A percentile compares a stretch with the other conserved stretches of the same genome.
phyloP scores from a whole-genome alignment of 148 eudicot species.

The Pouteria glomerata region DNA sequence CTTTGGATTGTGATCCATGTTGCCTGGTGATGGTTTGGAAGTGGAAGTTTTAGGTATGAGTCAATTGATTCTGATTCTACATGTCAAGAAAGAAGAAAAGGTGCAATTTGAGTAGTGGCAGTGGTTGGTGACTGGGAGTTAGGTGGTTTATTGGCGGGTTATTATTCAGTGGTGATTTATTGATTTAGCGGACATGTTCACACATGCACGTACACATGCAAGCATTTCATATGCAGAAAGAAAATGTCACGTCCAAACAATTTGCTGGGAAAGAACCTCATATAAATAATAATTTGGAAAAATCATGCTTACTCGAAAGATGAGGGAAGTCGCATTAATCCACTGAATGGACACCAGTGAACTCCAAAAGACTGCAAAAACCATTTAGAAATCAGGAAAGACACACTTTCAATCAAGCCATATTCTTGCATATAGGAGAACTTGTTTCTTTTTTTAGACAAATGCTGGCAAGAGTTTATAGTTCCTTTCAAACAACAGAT shows the following conservation, averaged over 20 bases:
- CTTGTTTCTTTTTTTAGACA: too few relatives aligned
- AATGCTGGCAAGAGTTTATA: not conserved
- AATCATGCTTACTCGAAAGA: slow-evolving; percentile 69
- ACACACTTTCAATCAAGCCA: not conserved
- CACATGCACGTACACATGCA: too few relatives aligned
- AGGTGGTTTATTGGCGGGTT: too few relatives aligned
- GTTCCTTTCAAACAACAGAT: not conserved
- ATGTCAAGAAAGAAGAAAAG: too few relatives aligned
- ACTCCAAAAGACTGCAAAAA: slow-evolving; percentile 82
- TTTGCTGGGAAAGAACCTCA: not conserved
- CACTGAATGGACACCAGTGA: slow-evolving; percentile 86
- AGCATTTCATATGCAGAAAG: not conserved
- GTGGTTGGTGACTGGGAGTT: too few relatives aligned
- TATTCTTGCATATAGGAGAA: not conserved
- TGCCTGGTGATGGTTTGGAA: too few relatives aligned
- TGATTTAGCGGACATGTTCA: too few relatives aligned
- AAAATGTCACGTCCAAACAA: not conserved
- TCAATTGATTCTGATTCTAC: too few relatives aligned
- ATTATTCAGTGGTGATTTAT: too few relatives aligned
- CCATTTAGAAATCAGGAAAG: not conserved
- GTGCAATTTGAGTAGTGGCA: too few relatives aligned
- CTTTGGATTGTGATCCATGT: too few relatives aligned
- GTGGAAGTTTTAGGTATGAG: too few relatives aligned
- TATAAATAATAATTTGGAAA: not conserved
- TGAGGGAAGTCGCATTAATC: slow-evolving; percentile 58